Evolutionary conservation across 2,329 filamentous ascomycete species (phyloP).

Genomic region (Leptographium radiaticola): DNA sequence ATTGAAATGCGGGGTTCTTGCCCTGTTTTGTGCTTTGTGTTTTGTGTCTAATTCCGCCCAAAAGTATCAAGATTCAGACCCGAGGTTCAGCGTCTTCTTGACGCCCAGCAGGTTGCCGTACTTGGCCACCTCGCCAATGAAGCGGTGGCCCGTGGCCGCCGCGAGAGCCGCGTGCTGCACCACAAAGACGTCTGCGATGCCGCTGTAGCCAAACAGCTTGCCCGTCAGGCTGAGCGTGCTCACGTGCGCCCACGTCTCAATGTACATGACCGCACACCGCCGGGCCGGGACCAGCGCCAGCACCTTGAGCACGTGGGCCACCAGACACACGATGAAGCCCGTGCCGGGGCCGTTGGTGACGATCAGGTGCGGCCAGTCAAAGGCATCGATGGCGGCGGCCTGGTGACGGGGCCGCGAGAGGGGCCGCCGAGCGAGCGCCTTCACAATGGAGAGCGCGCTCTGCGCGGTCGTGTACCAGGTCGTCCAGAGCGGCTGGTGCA

Average conservation of each 20-base stretch:
- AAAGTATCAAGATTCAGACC: no score
- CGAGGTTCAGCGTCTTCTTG: constrained; percentile 12
- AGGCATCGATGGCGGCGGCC: constrained; percentile 2
- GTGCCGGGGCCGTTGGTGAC: constrained; percentile 84
- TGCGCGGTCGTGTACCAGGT: constrained; percentile 57
- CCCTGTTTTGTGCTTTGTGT: not conserved
- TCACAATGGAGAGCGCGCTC: constrained; percentile 31
- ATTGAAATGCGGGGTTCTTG: not conserved
- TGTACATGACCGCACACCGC: constrained; percentile 64
- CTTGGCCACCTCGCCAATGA: constrained; percentile 10
- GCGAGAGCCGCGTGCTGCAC: constrained; percentile 67
- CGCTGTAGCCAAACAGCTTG: constrained; percentile 50
- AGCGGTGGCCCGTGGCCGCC: constrained; percentile 25
- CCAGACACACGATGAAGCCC: constrained; percentile 57
- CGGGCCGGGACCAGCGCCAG: constrained; percentile 29
- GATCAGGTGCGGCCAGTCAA: constrained; percentile 56
- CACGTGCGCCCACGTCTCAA: constrained; percentile 88
- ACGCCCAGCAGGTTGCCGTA: constrained; percentile 13
- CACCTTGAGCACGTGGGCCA: constrained; percentile 35
- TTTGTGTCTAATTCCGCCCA: not conserved
- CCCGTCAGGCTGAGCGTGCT: constrained; percentile 74
- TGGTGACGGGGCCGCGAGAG: constrained; percentile 5
- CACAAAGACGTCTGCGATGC: constrained; percentile 62
- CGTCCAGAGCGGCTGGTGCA: constrained; percentile 69
- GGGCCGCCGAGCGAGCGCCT: constrained; percentile 19